Evolutionary conservation across 202 grass and related monocot genomes (phyloP), one percentile per base, ranked within the genome.

Genomic region (Zoysia matrella): DNA sequence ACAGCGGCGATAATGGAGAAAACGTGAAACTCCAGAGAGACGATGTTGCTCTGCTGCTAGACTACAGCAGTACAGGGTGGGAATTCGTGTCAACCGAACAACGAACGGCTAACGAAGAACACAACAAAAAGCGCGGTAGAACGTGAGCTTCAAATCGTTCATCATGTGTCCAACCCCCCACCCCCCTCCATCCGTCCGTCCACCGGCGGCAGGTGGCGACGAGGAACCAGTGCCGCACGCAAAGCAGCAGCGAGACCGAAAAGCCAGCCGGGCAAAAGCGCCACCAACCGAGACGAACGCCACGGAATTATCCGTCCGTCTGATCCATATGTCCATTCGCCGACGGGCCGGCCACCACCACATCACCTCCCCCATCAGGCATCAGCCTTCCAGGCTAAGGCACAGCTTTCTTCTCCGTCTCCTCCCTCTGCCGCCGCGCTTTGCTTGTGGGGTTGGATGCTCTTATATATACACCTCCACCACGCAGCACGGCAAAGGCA

Each of bases 361-460:
- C 1, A 8, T 39, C 39, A 4, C 3, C 46, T 0, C 30, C 10
- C 30, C 30, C 30, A 36, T 36, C 30, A 36, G 30, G 30, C 30
- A 36, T 0, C 63, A 71, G 66, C 84, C 84, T 86, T 86, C 12
- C 72, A 54, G 77, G 54, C 71, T 86, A 86, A 86, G 84, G 70
- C 30, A 36, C 30, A 36, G 30, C 30, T 36, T 36, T 36, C 30
- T 36, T 36, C 30, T 36, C 30, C 30, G 30, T 36, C 30, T 36
- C 30, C 30, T 36, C 30, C 30, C 30, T 36, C 30, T 36, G 30
- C 30, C 30, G 30, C 30, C 30, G 1, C 18, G 52, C 53, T 8
- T 30, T 50, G 62, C n/a, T 3, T 2, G 2, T 15, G 1, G 22
- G 51, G 40, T n/a, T 61, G 30, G 30, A 36, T 36, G 30, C 55